These are phyloP conservation scores for Zalaria obscura DNA, from an alignment of 2,329 filamentous ascomycete genomes.

Conservation along the genomic window DNA sequence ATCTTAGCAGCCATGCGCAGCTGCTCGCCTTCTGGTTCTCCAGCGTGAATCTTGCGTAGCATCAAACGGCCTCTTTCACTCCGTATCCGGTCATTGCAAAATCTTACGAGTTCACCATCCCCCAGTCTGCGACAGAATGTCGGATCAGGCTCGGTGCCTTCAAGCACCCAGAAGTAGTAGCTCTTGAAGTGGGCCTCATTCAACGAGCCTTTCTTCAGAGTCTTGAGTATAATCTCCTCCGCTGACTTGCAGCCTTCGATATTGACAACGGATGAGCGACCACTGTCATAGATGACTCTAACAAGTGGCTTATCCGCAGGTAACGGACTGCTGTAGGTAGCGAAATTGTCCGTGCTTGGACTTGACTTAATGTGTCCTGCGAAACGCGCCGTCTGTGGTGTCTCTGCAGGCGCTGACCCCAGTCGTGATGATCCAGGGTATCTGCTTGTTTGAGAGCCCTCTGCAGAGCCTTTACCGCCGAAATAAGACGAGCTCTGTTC, in stretches of 20 bases:
- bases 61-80: slow-evolving; percentile 86
- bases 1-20: slow-evolving; percentile 78
- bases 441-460: background rate
- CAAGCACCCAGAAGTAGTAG: slow-evolving; percentile 91
- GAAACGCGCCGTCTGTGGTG: slow-evolving; percentile 46
- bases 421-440: slow-evolving; percentile 1
- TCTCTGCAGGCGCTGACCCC: slow-evolving; percentile 33
- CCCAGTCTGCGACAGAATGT: slow-evolving; percentile 67
- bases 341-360: slow-evolving; percentile 71
- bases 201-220: slow-evolving; percentile 73
- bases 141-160: slow-evolving; percentile 71
- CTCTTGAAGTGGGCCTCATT: slow-evolving; percentile 86
- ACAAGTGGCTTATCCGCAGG: slow-evolving; percentile 81
- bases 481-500: slow-evolving; percentile 39
- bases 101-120: slow-evolving; percentile 78
- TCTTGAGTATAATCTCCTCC: slow-evolving; percentile 84
- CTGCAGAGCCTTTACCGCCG: slow-evolving; percentile 15
- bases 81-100: slow-evolving; percentile 74
- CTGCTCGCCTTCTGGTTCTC: slow-evolving; percentile 77
- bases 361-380: slow-evolving; percentile 62
- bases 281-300: slow-evolving; percentile 81
- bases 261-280: slow-evolving; percentile 85
- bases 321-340: slow-evolving; percentile 60
- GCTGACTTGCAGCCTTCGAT: slow-evolving; percentile 82
- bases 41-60: slow-evolving; percentile 78